Base-by-base conservation (phyloP, 2,329 filamentous ascomycete species). In the Nemania serpens region DNA sequence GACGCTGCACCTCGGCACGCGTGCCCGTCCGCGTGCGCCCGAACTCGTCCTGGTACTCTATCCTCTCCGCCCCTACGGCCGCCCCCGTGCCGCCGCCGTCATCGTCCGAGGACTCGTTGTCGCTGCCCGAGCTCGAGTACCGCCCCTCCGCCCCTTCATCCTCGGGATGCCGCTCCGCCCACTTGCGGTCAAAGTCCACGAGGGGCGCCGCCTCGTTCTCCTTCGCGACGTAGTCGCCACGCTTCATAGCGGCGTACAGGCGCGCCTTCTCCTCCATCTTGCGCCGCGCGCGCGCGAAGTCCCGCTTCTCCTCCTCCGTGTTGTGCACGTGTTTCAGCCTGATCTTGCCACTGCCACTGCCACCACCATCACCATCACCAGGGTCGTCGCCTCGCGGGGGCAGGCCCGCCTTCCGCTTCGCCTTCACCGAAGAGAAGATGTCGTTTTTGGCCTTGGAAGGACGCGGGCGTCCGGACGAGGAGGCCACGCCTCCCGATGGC, bases 181-280 rank as follows among this genome's bases (percentile, higher is more conserved):
- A 98, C 78, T 98, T 99, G 62, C 89, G 84, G 76, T 98, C 95
- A 75, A 99, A 99, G 77, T 99, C 94, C 2, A 99, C 89, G 25
- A 96, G 84, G 22, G 85, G 83, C 68, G 88, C 85, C 43, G 85
- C 79, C 68, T 85, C 80, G 71, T 88, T 84, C 66, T 90, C 84
- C 57, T 83, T 83, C 15, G 84, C 81, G n/a, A 91, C 80, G 75
- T 91, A 88, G 71, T 96, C 89, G n/a, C 94, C 93, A 36, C 91
- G 84, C 76, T 96, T 96, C 86, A 99, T 89, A 39, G 91, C 90
- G 6, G 90, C 88, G 76, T 99, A 99, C 1, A 95, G 78, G 4
- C 90, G 85, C 3, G 91, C 92, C 76, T 99, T 99, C 77, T 93
- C 89, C 72, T 96, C 88, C 88, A 99, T 91, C 71, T 88, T 91